Conservation (phyloP, 2,329 filamentous ascomycete genomes). For the Cladosporium sp. region DNA sequence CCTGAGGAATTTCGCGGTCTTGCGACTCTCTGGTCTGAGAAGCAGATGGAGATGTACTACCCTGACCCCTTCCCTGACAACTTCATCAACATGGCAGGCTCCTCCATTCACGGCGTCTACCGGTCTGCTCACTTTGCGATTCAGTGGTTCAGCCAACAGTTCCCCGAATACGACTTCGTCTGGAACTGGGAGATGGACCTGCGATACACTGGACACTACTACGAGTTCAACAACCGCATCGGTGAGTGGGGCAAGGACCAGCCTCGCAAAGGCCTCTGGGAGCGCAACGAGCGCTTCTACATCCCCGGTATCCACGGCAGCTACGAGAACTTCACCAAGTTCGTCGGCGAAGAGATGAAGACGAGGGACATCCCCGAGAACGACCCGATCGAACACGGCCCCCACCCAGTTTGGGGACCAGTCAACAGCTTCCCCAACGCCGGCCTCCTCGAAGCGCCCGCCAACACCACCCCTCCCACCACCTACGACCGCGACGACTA, state of each 20-base stretch:
- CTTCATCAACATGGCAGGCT: constrained; percentile 56
- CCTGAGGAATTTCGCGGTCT: constrained; percentile 85
- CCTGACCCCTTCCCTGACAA: constrained; percentile 80
- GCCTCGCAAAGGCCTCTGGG: constrained; percentile 69
- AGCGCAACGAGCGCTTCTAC: constrained; percentile 68
- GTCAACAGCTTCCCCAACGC: constrained; percentile 40
- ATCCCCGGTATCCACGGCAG: constrained; percentile 65
- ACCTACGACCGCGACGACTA: constrained; percentile 61
- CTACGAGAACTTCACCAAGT: constrained; percentile 63
- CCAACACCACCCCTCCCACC: constrained; percentile 61
- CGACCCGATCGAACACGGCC: constrained; percentile 46
- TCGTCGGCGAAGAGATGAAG: constrained; percentile 57
- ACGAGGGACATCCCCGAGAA: constrained; percentile 47
- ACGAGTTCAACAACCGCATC: constrained; percentile 70
- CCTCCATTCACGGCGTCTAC: constrained; percentile 84
- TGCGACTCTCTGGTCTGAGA: constrained; percentile 88
- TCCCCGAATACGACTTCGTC: constrained; percentile 50
- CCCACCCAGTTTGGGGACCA: constrained; percentile 63
- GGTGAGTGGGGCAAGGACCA: constrained; percentile 61
- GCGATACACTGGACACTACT: constrained; percentile 75
- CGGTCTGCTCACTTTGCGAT: constrained; percentile 54
- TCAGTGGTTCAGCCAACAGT: constrained; percentile 49
- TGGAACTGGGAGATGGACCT: constrained; percentile 94
- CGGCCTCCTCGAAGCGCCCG: constrained; percentile 54
- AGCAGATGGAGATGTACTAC: constrained; percentile 88